Evolutionary conservation across 2,329 filamentous ascomycete species (phyloP).

Genomic region (Colletotrichum gigasporum): DNA sequence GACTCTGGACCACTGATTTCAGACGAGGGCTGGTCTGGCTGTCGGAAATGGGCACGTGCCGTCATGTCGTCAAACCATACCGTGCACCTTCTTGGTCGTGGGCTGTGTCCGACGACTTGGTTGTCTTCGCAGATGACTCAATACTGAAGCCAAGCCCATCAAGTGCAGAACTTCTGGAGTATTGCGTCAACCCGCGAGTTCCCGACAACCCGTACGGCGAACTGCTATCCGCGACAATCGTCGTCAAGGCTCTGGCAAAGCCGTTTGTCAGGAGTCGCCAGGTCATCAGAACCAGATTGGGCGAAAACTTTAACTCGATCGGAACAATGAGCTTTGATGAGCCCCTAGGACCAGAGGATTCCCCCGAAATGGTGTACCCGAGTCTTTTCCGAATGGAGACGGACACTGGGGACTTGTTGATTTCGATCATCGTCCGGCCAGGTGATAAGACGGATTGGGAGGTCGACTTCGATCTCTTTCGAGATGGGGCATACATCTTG

Average conservation of each 20-base stretch:
- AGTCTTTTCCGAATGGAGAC: background rate
- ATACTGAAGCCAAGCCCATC: background rate
- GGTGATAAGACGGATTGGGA: background rate
- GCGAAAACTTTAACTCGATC: background rate
- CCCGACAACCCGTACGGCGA: background rate
- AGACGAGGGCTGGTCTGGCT: background rate
- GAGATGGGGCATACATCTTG: background rate
- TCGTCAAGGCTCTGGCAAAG: background rate
- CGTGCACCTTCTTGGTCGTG: background rate
- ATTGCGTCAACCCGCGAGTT: background rate
- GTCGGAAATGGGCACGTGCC: background rate
- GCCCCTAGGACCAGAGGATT: background rate
- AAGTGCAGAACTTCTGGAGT: background rate
- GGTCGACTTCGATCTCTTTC: background rate
- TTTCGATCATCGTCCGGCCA: background rate
- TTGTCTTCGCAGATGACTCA: background rate
- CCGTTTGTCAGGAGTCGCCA: background rate
- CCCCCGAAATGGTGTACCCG: background rate
- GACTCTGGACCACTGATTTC: background rate
- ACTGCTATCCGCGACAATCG: background rate
- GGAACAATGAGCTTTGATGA: background rate
- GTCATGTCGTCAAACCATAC: background rate
- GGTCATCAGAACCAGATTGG: background rate
- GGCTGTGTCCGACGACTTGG: background rate
- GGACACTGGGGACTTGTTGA: background rate